Evolutionary conservation across 352 stramenopile species (phyloP).

Genomic region (Phytophthora multivora): DNA sequence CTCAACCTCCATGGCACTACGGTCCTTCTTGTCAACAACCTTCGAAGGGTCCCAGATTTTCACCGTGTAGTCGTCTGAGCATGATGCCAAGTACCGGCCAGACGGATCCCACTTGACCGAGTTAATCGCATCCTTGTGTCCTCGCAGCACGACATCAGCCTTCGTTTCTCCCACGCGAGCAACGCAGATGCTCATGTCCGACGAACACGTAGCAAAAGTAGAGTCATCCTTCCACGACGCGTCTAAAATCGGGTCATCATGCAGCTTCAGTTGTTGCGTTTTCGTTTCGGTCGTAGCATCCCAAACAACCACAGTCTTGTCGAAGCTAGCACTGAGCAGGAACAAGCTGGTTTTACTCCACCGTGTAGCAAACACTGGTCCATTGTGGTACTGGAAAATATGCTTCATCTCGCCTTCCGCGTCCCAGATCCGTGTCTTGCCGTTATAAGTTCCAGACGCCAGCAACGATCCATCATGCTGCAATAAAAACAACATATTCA

Average conservation of each 20-base stretch:
- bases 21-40: constrained; percentile 27
- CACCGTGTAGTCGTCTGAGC: constrained; percentile 97
- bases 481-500: constrained; percentile 11
- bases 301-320: constrained; percentile 88
- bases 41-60: constrained; percentile 95
- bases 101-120: constrained; percentile 98
- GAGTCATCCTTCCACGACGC: constrained; percentile 94
- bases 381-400: constrained; percentile 84
- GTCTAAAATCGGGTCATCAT: constrained; percentile 88
- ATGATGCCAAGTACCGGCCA: constrained; percentile 93
- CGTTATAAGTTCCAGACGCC: constrained; percentile 96
- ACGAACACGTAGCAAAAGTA: constrained; percentile 95
- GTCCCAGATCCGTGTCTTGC: constrained; percentile 86
- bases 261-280: constrained; percentile 95
- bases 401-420: constrained; percentile 82
- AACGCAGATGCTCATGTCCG: constrained; percentile 93
- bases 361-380: constrained; percentile 82
- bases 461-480: constrained; percentile 90
- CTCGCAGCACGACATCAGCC: constrained; percentile 86
- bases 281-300: constrained; percentile 89
- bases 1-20: constrained; percentile 38
- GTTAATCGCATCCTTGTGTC: constrained; percentile 98
- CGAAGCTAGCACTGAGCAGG: constrained; percentile 81
- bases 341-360: constrained; percentile 83
- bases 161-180: constrained; percentile 81